phyloP scores from a whole-genome alignment of 2,329 filamentous ascomycete genomes.

The Diaporthe longicolla region DNA sequence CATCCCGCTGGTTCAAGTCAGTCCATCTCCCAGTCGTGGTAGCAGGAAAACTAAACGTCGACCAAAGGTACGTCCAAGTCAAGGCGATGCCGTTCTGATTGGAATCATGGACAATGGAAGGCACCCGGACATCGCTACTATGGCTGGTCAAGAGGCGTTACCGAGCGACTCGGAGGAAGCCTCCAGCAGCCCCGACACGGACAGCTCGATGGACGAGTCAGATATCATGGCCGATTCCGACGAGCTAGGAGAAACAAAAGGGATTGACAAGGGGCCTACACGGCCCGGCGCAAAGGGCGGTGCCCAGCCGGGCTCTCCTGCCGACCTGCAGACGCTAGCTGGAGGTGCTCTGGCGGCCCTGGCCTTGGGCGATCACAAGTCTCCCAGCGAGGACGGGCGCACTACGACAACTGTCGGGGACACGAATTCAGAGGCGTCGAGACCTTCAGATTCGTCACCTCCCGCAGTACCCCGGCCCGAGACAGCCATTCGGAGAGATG shows the following conservation, averaged over 20 bases:
- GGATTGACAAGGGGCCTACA: neutral
- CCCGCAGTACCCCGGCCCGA: slow-evolving; percentile 27
- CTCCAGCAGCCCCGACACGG: slow-evolving; percentile 31
- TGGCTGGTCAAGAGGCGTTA: slow-evolving; percentile 68
- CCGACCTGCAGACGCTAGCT: slow-evolving; percentile 52
- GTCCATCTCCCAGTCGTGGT: slow-evolving; percentile 56
- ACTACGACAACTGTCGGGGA: slow-evolving; percentile 46
- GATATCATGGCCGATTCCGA: slow-evolving; percentile 43
- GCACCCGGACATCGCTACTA: slow-evolving; percentile 73
- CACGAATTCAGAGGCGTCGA: slow-evolving; percentile 24
- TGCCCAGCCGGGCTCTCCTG: slow-evolving; percentile 36
- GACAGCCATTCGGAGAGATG: slow-evolving; percentile 36
- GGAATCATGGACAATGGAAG: slow-evolving; percentile 74
- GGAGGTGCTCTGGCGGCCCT: slow-evolving; percentile 50
- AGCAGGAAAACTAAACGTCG: slow-evolving; percentile 66
- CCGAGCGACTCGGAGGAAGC: slow-evolving; percentile 53
- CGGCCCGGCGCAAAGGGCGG: slow-evolving; percentile 28
- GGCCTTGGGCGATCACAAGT: slow-evolving; percentile 39
- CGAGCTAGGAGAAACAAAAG: slow-evolving; percentile 44
- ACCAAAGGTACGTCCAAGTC: slow-evolving; percentile 68
- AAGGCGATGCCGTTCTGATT: slow-evolving; percentile 78
- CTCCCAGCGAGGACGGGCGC: slow-evolving; percentile 44
- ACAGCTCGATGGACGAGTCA: slow-evolving; percentile 33
- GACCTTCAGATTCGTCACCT: slow-evolving; percentile 16
- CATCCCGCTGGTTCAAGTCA: slow-evolving; percentile 60